Evolutionary conservation across 148 eudicot species (phyloP).

Genomic region (Chenopodium album): DNA sequence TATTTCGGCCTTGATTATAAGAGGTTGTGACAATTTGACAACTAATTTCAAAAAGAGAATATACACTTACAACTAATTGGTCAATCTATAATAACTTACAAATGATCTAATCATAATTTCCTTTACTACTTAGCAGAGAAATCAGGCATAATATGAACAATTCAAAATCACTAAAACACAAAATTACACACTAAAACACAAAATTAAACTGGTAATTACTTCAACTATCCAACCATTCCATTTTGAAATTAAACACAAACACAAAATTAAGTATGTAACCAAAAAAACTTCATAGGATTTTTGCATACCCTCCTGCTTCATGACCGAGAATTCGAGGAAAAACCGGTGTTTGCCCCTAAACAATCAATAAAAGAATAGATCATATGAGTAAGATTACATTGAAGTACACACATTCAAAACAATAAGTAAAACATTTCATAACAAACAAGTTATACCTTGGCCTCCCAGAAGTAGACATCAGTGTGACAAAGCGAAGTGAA

Average conservation of each 20-base stretch:
- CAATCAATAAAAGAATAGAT: background rate
- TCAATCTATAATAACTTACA: background rate
- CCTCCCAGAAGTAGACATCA: slow-evolving; percentile 86
- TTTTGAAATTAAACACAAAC: background rate
- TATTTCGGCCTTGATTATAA: too few relatives aligned
- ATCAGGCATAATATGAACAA: too few relatives aligned
- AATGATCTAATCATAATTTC: background rate
- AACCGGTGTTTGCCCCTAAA: slow-evolving; percentile 57
- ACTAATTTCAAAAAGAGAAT: too few relatives aligned
- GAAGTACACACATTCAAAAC: background rate
- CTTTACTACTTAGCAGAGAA: background rate
- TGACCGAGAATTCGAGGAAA: slow-evolving; percentile 67
- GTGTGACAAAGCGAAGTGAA: slow-evolving; percentile 78
- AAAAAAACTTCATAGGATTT: background rate
- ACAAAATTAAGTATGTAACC: background rate
- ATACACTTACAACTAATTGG: background rate
- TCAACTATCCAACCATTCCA: too few relatives aligned
- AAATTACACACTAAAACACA: too few relatives aligned
- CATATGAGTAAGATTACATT: background rate
- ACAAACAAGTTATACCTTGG: slow-evolving; percentile 38
- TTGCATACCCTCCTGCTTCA: slow-evolving; percentile 64
- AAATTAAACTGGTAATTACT: too few relatives aligned
- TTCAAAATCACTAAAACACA: too few relatives aligned
- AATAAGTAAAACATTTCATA: background rate
- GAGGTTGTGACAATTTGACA: too few relatives aligned